Base-by-base conservation (phyloP, 768 basidiomycete genomes). In the Tricholoma bakamatsutake region DNA sequence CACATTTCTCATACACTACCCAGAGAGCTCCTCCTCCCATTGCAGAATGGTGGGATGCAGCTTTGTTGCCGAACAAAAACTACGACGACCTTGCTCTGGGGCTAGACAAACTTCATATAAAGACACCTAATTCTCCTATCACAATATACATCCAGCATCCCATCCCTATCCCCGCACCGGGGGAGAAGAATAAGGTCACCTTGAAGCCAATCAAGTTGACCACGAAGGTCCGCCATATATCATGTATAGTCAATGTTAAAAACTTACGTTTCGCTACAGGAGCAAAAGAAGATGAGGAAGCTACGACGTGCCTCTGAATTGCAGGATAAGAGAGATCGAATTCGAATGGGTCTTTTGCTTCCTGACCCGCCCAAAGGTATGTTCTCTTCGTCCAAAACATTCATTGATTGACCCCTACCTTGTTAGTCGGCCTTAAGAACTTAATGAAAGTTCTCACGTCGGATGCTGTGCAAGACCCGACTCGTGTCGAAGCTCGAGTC, bases 401-500 rank as follows among this genome's bases (percentile, higher is more conserved):
- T 30, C 54, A 37, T 43, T 24, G 49, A 39, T 27, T 40, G 28
- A 40, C 57, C 11, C 51, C 34, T 35, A 11, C 11, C 2, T 31
- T 53, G 24, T 17, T 46, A 94, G 96, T 99, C 55, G 92, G 93
- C 28, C 77, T 99, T 57, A 83, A 90, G 40, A 99, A 99, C 70
- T 71, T 98, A 67, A 98, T 98, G 95, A 93, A 93, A 66, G 97
- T 99, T 13, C 77, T 99, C 27, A 98, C 97, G 0, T 90, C 91
- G 8, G 94, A 98, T 64, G 96, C 95, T 0, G 87, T 99, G 24
- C 90, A 93, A 80, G 97, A 98, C 67, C 97, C 97, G 0, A 99
- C 97, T 2, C 86, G 94, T 50, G 93, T 99, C 3, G 97, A 99
- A 69, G 96, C 96, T 5, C 88, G 92, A 31, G 95, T 99, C 12